These are phyloP conservation scores for Amanita phalloides DNA, from an alignment of 768 basidiomycete genomes.

Conservation along the genomic window DNA sequence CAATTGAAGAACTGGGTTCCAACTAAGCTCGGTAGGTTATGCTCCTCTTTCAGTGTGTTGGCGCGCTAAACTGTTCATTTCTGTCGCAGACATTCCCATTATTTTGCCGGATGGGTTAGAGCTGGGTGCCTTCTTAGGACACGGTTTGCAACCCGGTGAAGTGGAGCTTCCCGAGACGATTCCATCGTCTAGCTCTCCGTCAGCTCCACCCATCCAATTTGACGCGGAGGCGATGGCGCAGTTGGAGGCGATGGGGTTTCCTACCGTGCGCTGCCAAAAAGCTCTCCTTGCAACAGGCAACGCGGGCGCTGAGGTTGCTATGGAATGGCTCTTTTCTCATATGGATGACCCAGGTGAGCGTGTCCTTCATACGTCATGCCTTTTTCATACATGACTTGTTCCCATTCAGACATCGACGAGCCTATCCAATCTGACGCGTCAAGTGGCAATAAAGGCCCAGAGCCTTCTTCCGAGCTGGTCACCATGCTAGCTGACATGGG, in stretches of 20 bases:
- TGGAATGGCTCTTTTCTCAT: conserved; percentile 93
- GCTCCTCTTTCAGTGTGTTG: background rate
- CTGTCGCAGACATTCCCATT: conserved; percentile 69
- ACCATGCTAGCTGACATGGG: conserved; percentile 83
- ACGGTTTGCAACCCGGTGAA: conserved; percentile 63
- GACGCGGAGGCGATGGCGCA: conserved; percentile 65
- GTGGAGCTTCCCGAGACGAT: conserved; percentile 38
- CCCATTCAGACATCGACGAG: conserved; percentile 66
- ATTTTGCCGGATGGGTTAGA: conserved; percentile 47
- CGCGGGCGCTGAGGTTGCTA: conserved; percentile 65
- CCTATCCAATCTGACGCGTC: conserved; percentile 40
- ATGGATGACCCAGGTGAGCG: conserved; percentile 84
- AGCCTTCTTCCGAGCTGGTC: conserved; percentile 65
- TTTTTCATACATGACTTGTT: too few species aligned
- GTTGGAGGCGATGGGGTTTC: conserved; percentile 89
- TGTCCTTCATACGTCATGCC: too few species aligned
- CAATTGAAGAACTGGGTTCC: conserved; percentile 97
- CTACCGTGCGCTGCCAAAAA: conserved; percentile 74
- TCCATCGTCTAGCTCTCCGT: too few species aligned
- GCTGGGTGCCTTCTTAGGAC: conserved; percentile 51
- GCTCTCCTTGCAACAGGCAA: conserved; percentile 85
- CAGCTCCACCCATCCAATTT: conserved; percentile 1
- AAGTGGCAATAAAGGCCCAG: conserved; percentile 21
- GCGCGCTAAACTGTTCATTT: background rate
- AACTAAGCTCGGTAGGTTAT: conserved; percentile 68